These are phyloP conservation scores for Fusarium verticillioides DNA, from an alignment of 2,329 filamentous ascomycete species.

Conservation along the genomic window DNA sequence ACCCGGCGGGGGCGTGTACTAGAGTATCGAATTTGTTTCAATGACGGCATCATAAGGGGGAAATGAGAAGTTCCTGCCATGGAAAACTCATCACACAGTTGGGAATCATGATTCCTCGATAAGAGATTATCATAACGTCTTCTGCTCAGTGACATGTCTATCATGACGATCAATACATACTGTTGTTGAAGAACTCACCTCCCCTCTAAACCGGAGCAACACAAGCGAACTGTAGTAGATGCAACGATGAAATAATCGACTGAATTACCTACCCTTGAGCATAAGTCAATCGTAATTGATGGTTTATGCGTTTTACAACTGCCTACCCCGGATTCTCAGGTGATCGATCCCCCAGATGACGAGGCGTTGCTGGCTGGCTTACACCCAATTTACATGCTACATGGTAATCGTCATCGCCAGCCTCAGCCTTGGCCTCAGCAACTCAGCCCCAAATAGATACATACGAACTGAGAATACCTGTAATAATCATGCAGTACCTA, in stretches of 20 bases:
- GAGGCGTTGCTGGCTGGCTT: constrained; percentile 31
- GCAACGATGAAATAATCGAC: neutral
- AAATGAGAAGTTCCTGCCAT: constrained; percentile 4
- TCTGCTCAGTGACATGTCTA: constrained; percentile 14
- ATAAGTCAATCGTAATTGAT: neutral
- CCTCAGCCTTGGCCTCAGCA: constrained; percentile 8
- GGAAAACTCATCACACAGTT: neutral
- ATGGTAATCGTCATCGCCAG: constrained; percentile 12
- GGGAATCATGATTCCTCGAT: constrained; percentile 13
- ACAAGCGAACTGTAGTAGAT: neutral
- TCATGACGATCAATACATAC: neutral
- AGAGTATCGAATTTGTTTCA: constrained; percentile 4
- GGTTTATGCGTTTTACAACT: constrained; percentile 5
- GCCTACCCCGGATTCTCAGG: constrained; percentile 17
- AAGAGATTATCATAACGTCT: constrained; percentile 6
- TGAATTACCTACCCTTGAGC: neutral
- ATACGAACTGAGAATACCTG: neutral
- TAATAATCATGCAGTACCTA: neutral
- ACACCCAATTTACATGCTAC: neutral
- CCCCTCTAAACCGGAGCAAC: neutral
- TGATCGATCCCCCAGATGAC: constrained; percentile 26
- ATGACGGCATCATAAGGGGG: constrained; percentile 21
- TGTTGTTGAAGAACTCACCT: neutral
- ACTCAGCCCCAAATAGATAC: constrained; percentile 19
- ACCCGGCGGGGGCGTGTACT: neutral